These are phyloP conservation scores for Rostrohypoxylon terebratum DNA, from an alignment of 495 filamentous ascomycete genomes.

Conservation along the genomic window DNA sequence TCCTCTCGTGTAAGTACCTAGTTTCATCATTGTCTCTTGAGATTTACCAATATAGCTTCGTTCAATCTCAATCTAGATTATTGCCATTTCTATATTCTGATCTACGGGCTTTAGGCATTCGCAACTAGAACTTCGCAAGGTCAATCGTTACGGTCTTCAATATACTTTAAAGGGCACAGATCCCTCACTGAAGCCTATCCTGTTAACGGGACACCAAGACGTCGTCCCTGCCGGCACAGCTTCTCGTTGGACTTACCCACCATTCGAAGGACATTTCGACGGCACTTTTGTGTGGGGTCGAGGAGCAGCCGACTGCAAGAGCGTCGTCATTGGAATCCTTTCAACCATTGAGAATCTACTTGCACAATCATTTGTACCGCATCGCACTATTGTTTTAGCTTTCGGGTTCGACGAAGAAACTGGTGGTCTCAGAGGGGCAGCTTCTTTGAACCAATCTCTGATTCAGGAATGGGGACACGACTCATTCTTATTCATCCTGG, in stretches of 20 bases:
- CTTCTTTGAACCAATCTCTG: constrained; percentile 59
- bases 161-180: constrained; percentile 68
- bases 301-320: constrained; percentile 70
- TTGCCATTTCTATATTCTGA: neutral
- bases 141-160: constrained; percentile 70
- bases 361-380: constrained; percentile 61
- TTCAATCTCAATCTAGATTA: neutral
- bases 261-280: constrained; percentile 67
- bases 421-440: constrained; percentile 66
- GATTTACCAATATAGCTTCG: neutral
- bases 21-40: neutral
- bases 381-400: constrained; percentile 65
- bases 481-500: constrained; percentile 67
- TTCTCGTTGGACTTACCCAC: constrained; percentile 69
- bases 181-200: constrained; percentile 63
- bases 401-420: constrained; percentile 75
- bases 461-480: constrained; percentile 64
- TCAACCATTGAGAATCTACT: constrained; percentile 67
- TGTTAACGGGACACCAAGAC: constrained; percentile 74
- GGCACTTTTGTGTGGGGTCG: constrained; percentile 69
- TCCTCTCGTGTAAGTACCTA: constrained; percentile 49
- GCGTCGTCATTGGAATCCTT: constrained; percentile 68
- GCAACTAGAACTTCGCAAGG: constrained; percentile 56
- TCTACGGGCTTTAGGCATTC: constrained; percentile 28
- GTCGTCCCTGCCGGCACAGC: constrained; percentile 64